Evolutionary conservation across 306 rosid species (phyloP), one percentile per base, ranked within the genome.

Genomic region (Echinosophora koreensis): DNA sequence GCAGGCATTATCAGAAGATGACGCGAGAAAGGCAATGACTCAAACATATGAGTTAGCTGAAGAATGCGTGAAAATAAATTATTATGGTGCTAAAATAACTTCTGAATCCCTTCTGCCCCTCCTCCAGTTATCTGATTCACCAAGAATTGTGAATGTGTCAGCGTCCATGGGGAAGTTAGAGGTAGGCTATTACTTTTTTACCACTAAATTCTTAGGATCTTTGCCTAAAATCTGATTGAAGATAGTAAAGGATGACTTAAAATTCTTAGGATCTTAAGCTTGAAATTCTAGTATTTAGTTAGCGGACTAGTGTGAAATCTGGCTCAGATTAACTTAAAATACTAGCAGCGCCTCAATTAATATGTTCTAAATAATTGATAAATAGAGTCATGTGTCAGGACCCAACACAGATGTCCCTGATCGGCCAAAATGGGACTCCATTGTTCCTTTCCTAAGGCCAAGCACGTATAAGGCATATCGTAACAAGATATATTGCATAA

Each of bases 81-180:
- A 84, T 8, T 30, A 67, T 35, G 83, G 85, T 0, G 37, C 88
- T 51, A 84, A 81, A 73, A 73, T 39, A 81, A 68, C 80, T 44
- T 1, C 28, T 5, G 75, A 84, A 46, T 51, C 73, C n/a, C 83
- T 84, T 28, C 12, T 77, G n/a, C 88, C 81, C 6, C 81, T 84
- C n/a, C 85, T 84, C 1, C 75, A 61, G 3, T 38, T 81, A 73
- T 84, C 88, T 28, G 71, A 81, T 73, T 81, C 83, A 4, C 83
- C 88, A 62, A 84, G 49, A 67, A 84, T 86, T 47, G 89, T 90
- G n/a, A 90, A 90, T 74, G 92, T 90, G 4, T 79, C 95, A 2
- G 77, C 90, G 1, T 0, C 0, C 3, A 0, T 13, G 8, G 89
- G 92, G 10, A 64, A 4, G 27, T 70, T 88, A n/a, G 66, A 76